Evolutionary conservation across 1,284 basidiomycete genomes (phyloP), one percentile per base, ranked within the genome.

Genomic region (Austroboletus novae-zelandiae): DNA sequence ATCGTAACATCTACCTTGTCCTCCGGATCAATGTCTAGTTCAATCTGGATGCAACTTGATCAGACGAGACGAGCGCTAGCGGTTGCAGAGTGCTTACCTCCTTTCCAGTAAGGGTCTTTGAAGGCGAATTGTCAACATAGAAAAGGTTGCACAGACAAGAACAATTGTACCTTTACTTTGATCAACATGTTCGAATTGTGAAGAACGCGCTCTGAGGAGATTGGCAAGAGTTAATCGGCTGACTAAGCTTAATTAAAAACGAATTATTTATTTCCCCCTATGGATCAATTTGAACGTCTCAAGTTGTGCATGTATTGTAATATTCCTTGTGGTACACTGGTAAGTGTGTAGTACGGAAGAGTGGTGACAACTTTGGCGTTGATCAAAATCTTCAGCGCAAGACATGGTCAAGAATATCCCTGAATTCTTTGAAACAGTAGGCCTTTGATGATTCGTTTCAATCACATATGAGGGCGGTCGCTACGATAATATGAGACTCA

Each of bases 21-120:
- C 55, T 92, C 88, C 15, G 81, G 78, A 71, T 98, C 94, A 67
- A 98, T 94, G 75, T 98, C 94, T 56, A 99, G 84, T 73, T 98
- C 95, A 72, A 95, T 94, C 91, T 94, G 69, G 42, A 49, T 15
- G 43, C 43, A 43, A 55, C 53, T 44, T 30, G 13, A 46, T 45
- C 34, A 45, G 52, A 56, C 51, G 46, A 23, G 49, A 34, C 11
- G 30, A 39, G 42, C 9, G 17, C 31, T 14, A 27, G 35, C 36
- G 39, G 30, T n/a, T 27, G 8, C n/a, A 13, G 8, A 39, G 32
- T 36, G 48, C 75, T 57, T 60, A 92, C 92, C 84, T 93, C 92
- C 72, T 94, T 94, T 57, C 92, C 93, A 42, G 93, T 96, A 29
- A 96, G 80, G 40, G 93, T 96, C 91, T 95, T 40, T 40, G 40